Conservation (phyloP, 257 asterid species). For the Lithospermum erythrorhizon region DNA sequence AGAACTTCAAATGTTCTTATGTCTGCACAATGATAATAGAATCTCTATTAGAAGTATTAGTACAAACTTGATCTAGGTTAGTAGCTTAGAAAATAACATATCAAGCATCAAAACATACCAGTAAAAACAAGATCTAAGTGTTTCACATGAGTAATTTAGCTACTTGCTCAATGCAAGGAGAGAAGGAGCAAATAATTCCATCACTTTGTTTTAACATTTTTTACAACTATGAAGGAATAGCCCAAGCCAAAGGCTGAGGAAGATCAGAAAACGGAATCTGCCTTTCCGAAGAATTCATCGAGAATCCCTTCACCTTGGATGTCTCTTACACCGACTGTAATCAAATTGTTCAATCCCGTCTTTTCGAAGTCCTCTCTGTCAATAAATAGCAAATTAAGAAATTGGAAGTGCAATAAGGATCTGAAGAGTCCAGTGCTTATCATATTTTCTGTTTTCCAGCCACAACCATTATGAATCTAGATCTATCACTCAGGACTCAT, state of each 20-base stretch:
- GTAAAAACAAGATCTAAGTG: conserved; percentile 55
- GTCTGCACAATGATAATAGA: conserved; percentile 32
- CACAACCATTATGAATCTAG: too few relatives aligned
- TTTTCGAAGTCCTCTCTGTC: conserved; percentile 73
- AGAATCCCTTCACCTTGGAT: conserved; percentile 95
- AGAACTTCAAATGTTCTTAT: conserved; percentile 82
- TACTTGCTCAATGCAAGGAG: conserved; percentile 97
- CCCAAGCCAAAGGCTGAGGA: conserved; percentile 90
- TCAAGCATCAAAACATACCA: conserved; percentile 26
- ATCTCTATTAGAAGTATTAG: not conserved
- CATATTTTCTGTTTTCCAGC: too few relatives aligned
- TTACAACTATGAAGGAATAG: conserved; percentile 77
- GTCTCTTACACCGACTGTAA: conserved; percentile 83
- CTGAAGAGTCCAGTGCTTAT: too few relatives aligned
- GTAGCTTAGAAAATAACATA: not conserved
- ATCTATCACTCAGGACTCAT: too few relatives aligned
- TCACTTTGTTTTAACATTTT: conserved; percentile 69
- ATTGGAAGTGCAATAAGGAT: too few relatives aligned
- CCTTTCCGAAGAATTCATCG: conserved; percentile 52
- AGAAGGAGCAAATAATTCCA: conserved; percentile 85
- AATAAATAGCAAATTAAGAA: not conserved
- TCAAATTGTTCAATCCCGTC: conserved; percentile 65
- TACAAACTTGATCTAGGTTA: not conserved
- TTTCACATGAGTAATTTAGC: conserved; percentile 58
- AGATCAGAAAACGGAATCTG: conserved; percentile 87